Evolutionary conservation across 495 filamentous ascomycete genomes (phyloP), one percentile per base, ranked within the genome.

Genomic region (Xylaria castorea): DNA sequence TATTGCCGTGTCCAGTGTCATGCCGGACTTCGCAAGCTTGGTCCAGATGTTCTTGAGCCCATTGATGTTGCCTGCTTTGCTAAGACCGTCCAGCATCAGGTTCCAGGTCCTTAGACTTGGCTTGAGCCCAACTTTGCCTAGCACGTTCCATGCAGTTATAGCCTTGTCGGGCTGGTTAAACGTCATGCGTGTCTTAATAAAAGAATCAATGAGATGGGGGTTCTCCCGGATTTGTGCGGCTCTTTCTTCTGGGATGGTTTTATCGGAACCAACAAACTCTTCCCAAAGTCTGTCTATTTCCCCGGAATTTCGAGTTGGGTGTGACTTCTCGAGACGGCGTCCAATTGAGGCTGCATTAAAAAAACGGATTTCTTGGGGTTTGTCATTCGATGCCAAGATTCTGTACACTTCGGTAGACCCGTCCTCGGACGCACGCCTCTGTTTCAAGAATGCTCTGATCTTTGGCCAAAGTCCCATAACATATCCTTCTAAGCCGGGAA

Each of bases 41-140:
- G 74, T 42, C 92, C 92, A 94, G 14, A 92, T 82, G 1, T 80
- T 79, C 55, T 89, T 85, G 64, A 92, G 74, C 7, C 84, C 87
- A 12, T 82, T 73, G 20, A 79, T 20, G 72, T 91, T 88, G 30
- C 78, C 70, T 18, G 85, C 80, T 25, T 77, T 80, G 71, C 78
- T 79, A 72, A 87, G 90, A 22, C 91, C 92, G 34, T 82, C 74
- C 32, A 93, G 83, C 89, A 93, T 92, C 36, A 85, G 80, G 48
- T 85, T 88, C 88, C 88, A 93, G 0, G 90, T 90, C 66, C 78
- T 83, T 18, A 88, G 72, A 16, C 80, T 86, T 25, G 91, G 90
- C 40, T 79, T 76, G 40, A 88, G 74, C 0, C 87, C 87, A 67
- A 79, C 65, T 14, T 77, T 67, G 44, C 88, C 79, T 85, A 92